Evolutionary conservation across 208 protist genomes (phyloP).

Genomic region (Leishmania gerbilli): DNA sequence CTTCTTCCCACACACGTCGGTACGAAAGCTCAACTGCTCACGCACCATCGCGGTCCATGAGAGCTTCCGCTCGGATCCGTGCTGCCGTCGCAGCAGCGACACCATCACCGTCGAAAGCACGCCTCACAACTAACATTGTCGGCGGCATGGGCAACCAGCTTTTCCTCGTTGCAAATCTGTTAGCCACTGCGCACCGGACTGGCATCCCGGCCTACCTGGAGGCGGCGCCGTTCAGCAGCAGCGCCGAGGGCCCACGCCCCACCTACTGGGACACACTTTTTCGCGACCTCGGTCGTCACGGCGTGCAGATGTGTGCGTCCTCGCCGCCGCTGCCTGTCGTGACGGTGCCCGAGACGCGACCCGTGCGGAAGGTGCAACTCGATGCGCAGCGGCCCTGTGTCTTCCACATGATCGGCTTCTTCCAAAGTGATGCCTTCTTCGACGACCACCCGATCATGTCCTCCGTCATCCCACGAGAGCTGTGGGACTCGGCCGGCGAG

Average conservation of each 20-base stretch:
- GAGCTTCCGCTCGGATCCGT: not conserved
- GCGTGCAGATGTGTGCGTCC: constrained; percentile 27
- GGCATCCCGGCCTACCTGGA: constrained; percentile 45
- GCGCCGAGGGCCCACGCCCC: constrained; percentile 66
- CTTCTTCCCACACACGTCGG: not conserved
- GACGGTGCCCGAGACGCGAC: constrained; percentile 62
- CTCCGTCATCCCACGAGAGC: constrained; percentile 34
- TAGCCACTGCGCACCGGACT: constrained; percentile 66
- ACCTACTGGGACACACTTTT: constrained; percentile 86
- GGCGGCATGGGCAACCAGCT: constrained; percentile 88
- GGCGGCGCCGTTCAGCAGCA: constrained; percentile 54
- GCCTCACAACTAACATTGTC: constrained; percentile 79
- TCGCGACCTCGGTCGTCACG: constrained; percentile 31
- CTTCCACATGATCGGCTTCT: constrained; percentile 83
- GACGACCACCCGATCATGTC: constrained; percentile 44
- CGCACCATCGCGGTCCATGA: not conserved
- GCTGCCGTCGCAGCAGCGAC: constrained; percentile 2
- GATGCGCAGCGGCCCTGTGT: constrained; percentile 34
- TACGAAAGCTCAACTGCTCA: not conserved
- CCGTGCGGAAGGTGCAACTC: constrained; percentile 25
- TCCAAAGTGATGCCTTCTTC: constrained; percentile 82
- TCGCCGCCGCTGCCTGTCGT: constrained; percentile 27
- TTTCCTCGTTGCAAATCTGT: constrained; percentile 80
- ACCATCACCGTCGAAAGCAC: not conserved
- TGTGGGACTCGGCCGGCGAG: constrained; percentile 30